Conservation (phyloP, 2,329 filamentous ascomycete genomes). For the Cadophora gregata region DNA sequence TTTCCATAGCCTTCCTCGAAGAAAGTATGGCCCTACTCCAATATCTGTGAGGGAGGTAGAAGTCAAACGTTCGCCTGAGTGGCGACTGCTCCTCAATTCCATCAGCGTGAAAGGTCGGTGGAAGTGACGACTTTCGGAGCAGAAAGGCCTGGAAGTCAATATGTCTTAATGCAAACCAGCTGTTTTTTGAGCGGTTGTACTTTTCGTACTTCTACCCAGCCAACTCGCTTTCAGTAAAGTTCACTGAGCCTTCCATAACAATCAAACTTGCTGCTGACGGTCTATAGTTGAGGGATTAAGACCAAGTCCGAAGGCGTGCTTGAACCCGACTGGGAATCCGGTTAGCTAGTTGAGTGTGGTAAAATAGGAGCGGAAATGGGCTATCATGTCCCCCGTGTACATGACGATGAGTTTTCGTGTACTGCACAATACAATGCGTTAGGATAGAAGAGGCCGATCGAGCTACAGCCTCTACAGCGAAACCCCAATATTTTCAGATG, state of each 20-base stretch:
- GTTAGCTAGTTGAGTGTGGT: slow-evolving; percentile 56
- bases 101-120: slow-evolving; percentile 49
- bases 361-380: slow-evolving; percentile 54
- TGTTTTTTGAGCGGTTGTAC: slow-evolving; percentile 39
- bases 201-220: slow-evolving; percentile 57
- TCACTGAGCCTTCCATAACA: slow-evolving; percentile 54
- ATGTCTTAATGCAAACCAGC: background rate
- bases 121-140: slow-evolving; percentile 53
- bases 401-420: slow-evolving; percentile 49
- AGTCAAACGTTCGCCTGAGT: slow-evolving; percentile 48
- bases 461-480: background rate
- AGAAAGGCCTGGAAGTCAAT: slow-evolving; percentile 51
- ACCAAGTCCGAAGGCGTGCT: slow-evolving; percentile 47
- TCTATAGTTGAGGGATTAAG: background rate
- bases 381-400: slow-evolving; percentile 56
- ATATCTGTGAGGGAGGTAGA: slow-evolving; percentile 47
- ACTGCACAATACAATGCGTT: slow-evolving; percentile 51
- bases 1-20: slow-evolving; percentile 58
- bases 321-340: slow-evolving; percentile 53
- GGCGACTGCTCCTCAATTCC: slow-evolving; percentile 45
- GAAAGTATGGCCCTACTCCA: slow-evolving; percentile 53
- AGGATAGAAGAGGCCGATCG: slow-evolving; percentile 40
- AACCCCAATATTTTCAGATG: too few relatives aligned
- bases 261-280: slow-evolving; percentile 47
- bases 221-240: slow-evolving; percentile 54